Evolutionary conservation across 1,284 basidiomycete genomes (phyloP), one percentile per base, ranked within the genome.

Genomic region (Phellopilus nigrolimitatus): DNA sequence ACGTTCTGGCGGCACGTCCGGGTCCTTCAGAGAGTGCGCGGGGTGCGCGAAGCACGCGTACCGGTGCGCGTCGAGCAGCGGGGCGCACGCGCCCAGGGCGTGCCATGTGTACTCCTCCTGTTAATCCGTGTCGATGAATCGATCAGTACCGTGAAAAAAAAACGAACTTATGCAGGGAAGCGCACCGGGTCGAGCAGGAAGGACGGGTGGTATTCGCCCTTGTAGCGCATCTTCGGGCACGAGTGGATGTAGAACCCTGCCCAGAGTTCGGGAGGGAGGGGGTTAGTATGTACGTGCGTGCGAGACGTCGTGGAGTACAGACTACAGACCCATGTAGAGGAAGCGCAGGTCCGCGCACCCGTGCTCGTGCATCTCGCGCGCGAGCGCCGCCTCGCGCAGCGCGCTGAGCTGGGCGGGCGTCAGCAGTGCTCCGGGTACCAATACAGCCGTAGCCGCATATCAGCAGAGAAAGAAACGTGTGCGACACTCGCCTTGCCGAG

Each of bases 201-300:
- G 3, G 91, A 94, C 0, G 97, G 95, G 0, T 73, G 65, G 59
- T 95, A 99, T 49, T 95, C 90, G 21, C 84, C 93, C 67, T 99
- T 99, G 71, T 99, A 99, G 54, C 78, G 76, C 97, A 99, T 99
- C 69, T 99, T 99, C 49, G 73, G 80, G 61, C 95, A 99, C 0
- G 85, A 83, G 59, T 95, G 80, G 46, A 97, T 88, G 67, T 97
- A 97, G 67, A 84, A 97, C 2, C 94, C 93, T 95, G 4, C 22
- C n/a, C 13, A 9, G 22, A 45, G 54, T 19, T 51, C 47, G 22
- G n/a, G n/a, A n/a, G n/a, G n/a, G n/a, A n/a, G n/a, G n/a, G n/a
- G n/a, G n/a, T n/a, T n/a, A n/a, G n/a, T n/a, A 31, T 30, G 22
- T 25, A 44, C 31, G 27, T 41, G 34, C 39, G 40, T 34, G 38